Evolutionary conservation across 768 basidiomycete species (phyloP), one percentile per base, ranked within the genome.

Genomic region (Infundibulicybe gibba): DNA sequence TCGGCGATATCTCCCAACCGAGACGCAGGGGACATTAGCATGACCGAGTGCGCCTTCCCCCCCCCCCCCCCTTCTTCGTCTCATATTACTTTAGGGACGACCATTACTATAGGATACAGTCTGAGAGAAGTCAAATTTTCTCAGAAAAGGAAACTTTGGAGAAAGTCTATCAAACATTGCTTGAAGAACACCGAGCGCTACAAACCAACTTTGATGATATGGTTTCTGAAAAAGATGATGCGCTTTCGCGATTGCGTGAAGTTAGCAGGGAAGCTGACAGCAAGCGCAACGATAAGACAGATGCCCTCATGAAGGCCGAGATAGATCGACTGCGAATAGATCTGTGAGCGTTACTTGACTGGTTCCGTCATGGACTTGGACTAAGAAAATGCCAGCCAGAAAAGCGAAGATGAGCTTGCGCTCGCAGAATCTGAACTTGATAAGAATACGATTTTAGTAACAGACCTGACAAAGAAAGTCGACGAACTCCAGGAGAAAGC

Each of bases 371-470:
- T 44, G 33, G 35, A 19, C 35, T 35, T 21, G 31, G 54, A 52
- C 60, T 49, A 68, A 52, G 62, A 65, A 59, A 46, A 58, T 61
- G 53, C 52, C 67, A 94, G 93, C 55, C 88, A 90, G 70, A 95
- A 90, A 76, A 93, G 90, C 59, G 94, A 97, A 68, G 94, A 97
- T 49, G 89, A 89, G 58, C 75, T 97, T 14, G 85, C 83, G 14
- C 75, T 87, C 61, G 75, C 87, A 2, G 93, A 97, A 61, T 74
- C 80, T 0, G 90, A 91, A 50, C 72, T 95, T 2, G 92, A 94
- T 54, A 91, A 85, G 58, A 87, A 90, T 52, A 84, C 79, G 0
- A 67, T 59, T 33, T 49, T 84, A 3, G 78, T 89, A 6, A 74
- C 79, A 1, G 93, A 92, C 17, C 68, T 95, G 53, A 88, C 82